A percentile compares a stretch with the other conserved stretches of the same genome.
These are phyloP conservation scores for Sporisorium reilianum DNA, from an alignment of 1,284 basidiomycete genomes.

Conservation along the genomic window DNA sequence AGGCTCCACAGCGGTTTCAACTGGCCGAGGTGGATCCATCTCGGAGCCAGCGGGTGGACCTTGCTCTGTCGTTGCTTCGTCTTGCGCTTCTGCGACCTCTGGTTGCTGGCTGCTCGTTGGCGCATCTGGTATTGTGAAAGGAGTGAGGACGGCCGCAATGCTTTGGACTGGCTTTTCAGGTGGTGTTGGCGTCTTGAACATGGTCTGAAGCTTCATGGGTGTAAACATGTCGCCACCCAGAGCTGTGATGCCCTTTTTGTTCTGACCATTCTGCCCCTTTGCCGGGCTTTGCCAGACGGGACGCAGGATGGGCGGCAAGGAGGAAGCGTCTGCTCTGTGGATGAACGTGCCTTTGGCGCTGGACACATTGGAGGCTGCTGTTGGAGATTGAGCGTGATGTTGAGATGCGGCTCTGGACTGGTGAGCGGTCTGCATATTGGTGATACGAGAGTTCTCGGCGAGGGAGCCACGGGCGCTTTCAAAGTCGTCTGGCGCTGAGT, in stretches of 20 bases:
- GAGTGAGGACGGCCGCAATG: slow-evolving; percentile 25
- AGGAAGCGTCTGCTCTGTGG: slow-evolving; percentile 60
- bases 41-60: background rate
- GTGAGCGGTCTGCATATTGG: slow-evolving; percentile 33
- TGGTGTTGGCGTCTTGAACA: slow-evolving; percentile 62
- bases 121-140: slow-evolving; percentile 17
- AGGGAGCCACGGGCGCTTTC: slow-evolving; percentile 44
- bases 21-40: background rate
- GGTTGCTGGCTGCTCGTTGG: background rate
- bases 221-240: slow-evolving; percentile 67
- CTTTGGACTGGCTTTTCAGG: slow-evolving; percentile 31
- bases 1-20: background rate
- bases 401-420: slow-evolving; percentile 21
- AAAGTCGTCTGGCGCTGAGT: slow-evolving; percentile 44
- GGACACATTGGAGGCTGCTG: slow-evolving; percentile 26
- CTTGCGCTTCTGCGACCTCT: background rate
- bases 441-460: slow-evolving; percentile 38
- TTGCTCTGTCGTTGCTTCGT: background rate
- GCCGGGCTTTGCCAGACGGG: slow-evolving; percentile 61
- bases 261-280: slow-evolving; percentile 30
- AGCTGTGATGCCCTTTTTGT: slow-evolving; percentile 31
- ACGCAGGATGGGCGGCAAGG: slow-evolving; percentile 59
- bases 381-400: slow-evolving; percentile 21
- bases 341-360: slow-evolving; percentile 59
- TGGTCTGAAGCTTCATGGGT: slow-evolving; percentile 62